A percentile compares a stretch with the other conserved stretches of the same genome.
phyloP scores from a whole-genome alignment of 495 filamentous ascomycete genomes.

The Jackrogersella minutella region DNA sequence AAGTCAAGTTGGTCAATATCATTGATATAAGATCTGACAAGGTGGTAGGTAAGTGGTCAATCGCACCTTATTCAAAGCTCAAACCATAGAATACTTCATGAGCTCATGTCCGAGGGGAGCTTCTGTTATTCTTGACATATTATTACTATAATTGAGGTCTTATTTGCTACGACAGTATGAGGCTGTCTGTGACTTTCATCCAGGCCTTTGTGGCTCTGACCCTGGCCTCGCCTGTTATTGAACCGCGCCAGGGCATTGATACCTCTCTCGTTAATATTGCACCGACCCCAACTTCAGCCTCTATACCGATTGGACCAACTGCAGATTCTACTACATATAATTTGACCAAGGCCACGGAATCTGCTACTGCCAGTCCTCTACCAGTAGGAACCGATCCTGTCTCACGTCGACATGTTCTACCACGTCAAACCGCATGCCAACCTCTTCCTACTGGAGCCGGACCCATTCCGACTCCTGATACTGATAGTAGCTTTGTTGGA shows the following conservation, averaged over 20 bases:
- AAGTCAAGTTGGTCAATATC: neutral
- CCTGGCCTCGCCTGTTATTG: constrained; percentile 20
- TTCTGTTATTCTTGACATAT: too few relatives aligned
- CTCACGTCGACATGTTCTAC: neutral
- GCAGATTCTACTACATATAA: constrained; percentile 30
- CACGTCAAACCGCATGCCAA: constrained; percentile 32
- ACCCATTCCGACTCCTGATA: constrained; percentile 46
- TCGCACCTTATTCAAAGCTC: too few relatives aligned
- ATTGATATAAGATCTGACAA: neutral
- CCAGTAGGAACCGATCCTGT: constrained; percentile 29
- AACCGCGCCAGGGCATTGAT: constrained; percentile 37
- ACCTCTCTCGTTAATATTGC: constrained; percentile 25
- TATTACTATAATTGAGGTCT: neutral
- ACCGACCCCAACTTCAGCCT: constrained; percentile 22
- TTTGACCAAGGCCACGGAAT: constrained; percentile 27
- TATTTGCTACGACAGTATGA: constrained; percentile 10
- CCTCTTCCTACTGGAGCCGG: constrained; percentile 44
- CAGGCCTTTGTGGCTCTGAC: constrained; percentile 21
- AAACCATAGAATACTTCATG: too few relatives aligned
- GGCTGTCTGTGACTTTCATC: constrained; percentile 5
- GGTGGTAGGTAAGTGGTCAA: too few relatives aligned
- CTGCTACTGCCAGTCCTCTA: constrained; percentile 34
- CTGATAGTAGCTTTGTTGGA: constrained; percentile 43
- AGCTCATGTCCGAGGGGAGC: too few relatives aligned
- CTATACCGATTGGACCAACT: constrained; percentile 28